Evolutionary conservation across 768 basidiomycete species (phyloP).

Genomic region (Botryobasidium botryosum): DNA sequence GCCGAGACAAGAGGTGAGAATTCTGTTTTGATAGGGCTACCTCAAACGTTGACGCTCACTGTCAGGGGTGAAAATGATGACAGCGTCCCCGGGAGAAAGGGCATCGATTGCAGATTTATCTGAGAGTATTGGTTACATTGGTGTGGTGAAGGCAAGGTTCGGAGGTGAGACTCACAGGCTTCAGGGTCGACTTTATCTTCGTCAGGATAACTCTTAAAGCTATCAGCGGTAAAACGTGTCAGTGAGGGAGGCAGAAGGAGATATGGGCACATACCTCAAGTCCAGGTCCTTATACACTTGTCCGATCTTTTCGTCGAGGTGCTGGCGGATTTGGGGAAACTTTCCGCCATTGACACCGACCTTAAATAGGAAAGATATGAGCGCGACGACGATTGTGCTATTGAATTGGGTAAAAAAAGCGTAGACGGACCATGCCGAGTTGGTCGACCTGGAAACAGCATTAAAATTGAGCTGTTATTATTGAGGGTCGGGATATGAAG

Average conservation of each 20-base stretch:
- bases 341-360: constrained; percentile 76
- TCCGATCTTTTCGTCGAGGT: constrained; percentile 68
- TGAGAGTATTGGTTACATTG: constrained; percentile 17
- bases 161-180: constrained; percentile 45
- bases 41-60: constrained; percentile 29
- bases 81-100: constrained; percentile 67
- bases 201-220: constrained; percentile 69
- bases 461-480: no score
- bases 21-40: not conserved
- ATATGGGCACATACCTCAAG: constrained; percentile 38
- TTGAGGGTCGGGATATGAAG: no score
- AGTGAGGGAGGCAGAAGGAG: not conserved
- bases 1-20: not conserved
- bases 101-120: constrained; percentile 69
- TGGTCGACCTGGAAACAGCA: constrained; percentile 56
- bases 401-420: no score
- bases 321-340: constrained; percentile 70
- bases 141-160: not conserved
- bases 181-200: constrained; percentile 50
- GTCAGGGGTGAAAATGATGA: constrained; percentile 87
- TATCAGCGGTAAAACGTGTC: constrained; percentile 16
- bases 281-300: constrained; percentile 80
- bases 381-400: no score
- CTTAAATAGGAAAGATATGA: no score
- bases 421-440: constrained; percentile 81